Base-by-base conservation (phyloP, 805 yeast genomes). In the Cyberlindnera petersonii region DNA sequence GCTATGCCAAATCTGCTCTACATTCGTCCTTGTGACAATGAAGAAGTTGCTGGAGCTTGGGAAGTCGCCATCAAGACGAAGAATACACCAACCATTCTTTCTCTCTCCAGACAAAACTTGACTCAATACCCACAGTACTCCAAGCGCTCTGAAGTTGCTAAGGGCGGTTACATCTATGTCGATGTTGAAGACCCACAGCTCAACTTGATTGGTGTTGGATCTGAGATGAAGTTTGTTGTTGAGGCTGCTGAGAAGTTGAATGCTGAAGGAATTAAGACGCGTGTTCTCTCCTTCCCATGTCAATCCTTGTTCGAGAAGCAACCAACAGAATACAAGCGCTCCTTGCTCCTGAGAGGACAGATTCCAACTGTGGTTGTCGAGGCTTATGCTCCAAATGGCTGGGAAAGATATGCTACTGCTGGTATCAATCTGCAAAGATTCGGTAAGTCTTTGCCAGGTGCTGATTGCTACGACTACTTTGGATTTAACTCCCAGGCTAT, bases 371-470 rank as follows among this genome's bases (percentile, higher is more conserved):
- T 91, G 66, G 85, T 96, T 37, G 86, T 89, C 50, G 98, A 91
- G 77, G 98, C 87, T 38, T 75, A 86, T 79, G 67, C 94, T 35
- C 79, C 96, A 36, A 72, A 75, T 56, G 96, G 96, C 43, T 93
- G 98, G 98, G 72, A 80, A 56, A 84, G 81, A 67, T 93, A 87
- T 74, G 80, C 97, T 43, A 98, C 91, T 71, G 93, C 85, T 72
- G 94, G 87, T 65, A 86, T 91, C 58, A 96, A 96, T 68, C 72
- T 91, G 61, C 80, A 86, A 77, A 79, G 85, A 70, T 91, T 93
- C 61, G 98, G 98, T 75, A 91, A 87, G 47, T 87, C 96, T 43
- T 97, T 95, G 62, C 84, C 86, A 63, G 93, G 82, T 60, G 67
- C 69, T 42, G 85, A 83, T 45, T 75, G 89, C 46, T 91, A 80